Evolutionary conservation across 371 early-diverging fungal genomes (phyloP), one percentile per base, ranked within the genome.

Genomic region (Mucor saturninus): DNA sequence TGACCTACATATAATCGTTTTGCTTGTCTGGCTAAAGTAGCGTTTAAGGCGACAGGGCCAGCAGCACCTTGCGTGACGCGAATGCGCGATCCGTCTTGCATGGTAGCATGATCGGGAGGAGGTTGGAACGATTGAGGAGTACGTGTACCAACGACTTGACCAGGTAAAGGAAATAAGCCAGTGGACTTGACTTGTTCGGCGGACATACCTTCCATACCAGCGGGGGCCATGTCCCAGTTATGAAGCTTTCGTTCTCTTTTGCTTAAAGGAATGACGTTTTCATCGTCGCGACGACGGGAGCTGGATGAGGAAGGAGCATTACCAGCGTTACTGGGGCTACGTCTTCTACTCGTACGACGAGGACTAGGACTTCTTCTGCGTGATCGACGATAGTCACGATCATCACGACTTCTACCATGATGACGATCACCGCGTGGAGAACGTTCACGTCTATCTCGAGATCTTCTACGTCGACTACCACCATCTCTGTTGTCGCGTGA

Each of bases 201-300:
- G 9, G 93, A 84, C 84, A 96, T 85, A 54, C 86, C 88, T 71
- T 98, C 97, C 76, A 90, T 97, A 28, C 97, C 98, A 15, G 88
- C 86, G 43, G 98, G 98, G 2, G 95, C 85, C 61, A 92, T 81
- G 77, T 98, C 98, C 98, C 98, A 98, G 69, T 91, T 87, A 59
- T 89, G 84, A 38, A 97, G 83, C 75, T 92, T 94, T 39, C 92
- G 81, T 30, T 75, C 80, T 55, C 95, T 77, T 70, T 90, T 82
- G 70, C 95, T 91, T 37, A 98, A 76, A 10, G 95, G 95, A 32
- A 90, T 73, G 7, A 85, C 76, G 7, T 49, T 58, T 28, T 86
- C 79, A 59, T 83, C 86, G 72, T 74, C 78, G 63, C 84, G 74
- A 65, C 74, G 72, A 57, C 76, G 72, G 13, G 21, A 21, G 21